Percentiles rank a stretch among this genome's conserved stretches.
phyloP scores from a whole-genome alignment of 2,329 filamentous ascomycete species.

The Aspergillus pseudotamarii region DNA sequence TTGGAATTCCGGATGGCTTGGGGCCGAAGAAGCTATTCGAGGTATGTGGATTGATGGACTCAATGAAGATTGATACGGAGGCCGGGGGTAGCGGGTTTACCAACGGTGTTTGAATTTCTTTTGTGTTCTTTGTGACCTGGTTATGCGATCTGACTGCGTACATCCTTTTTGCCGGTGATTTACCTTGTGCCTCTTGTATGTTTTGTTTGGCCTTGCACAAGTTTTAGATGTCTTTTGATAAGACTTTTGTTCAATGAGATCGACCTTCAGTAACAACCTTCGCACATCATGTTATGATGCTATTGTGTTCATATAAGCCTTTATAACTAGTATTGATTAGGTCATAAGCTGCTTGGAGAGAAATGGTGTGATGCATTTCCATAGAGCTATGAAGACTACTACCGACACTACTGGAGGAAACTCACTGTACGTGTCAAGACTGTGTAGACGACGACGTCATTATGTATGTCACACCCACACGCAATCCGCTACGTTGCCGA shows the following conservation, averaged over 20 bases:
- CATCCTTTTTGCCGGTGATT: not conserved
- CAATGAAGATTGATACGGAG: slow-evolving; percentile 41
- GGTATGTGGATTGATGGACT: slow-evolving; percentile 44
- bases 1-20: slow-evolving; percentile 32
- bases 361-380: no score
- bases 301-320: not conserved
- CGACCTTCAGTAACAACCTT: not conserved
- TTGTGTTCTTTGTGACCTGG: not conserved
- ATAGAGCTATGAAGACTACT: no score
- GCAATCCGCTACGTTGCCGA: no score
- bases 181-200: not conserved
- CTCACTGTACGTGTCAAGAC: no score
- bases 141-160: not conserved
- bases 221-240: not conserved
- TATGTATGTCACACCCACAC: no score
- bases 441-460: no score
- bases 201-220: not conserved
- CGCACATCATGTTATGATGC: not conserved
- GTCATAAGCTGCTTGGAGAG: not conserved
- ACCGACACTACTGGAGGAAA: no score
- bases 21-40: slow-evolving; percentile 43
- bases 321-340: not conserved
- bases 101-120: slow-evolving; percentile 26
- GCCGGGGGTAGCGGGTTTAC: slow-evolving; percentile 39
- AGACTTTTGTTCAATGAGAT: not conserved